These are phyloP conservation scores for Ogataea hybrid DNA, from an alignment of 1,139 yeast species.

Conservation along the genomic window DNA sequence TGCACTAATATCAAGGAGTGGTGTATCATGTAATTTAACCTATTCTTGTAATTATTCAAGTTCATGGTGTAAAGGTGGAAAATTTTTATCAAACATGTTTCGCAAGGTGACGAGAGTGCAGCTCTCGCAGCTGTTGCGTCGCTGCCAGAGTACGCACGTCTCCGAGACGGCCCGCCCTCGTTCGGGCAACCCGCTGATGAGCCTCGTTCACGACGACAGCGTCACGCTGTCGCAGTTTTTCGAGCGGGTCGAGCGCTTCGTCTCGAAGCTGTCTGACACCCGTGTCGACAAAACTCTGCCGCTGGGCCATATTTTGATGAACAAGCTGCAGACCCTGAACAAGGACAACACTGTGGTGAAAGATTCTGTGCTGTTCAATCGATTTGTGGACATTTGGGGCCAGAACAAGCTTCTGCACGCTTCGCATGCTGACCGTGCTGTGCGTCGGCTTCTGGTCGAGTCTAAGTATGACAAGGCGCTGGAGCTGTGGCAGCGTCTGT, in stretches of 20 bases:
- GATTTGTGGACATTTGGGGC: constrained; percentile 17
- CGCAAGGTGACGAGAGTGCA: background rate
- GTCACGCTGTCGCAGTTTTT: constrained; percentile 6
- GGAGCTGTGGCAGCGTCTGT: constrained; percentile 26
- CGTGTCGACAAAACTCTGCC: background rate
- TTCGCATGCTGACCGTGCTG: constrained; percentile 23
- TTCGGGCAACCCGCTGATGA: background rate
- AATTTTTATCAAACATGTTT: constrained; percentile 1
- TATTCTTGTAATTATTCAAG: background rate
- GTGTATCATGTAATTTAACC: no score
- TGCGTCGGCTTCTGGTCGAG: constrained; percentile 20
- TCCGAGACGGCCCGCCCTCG: background rate
- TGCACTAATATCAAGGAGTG: background rate
- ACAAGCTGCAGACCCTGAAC: constrained; percentile 16
- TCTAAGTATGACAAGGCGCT: constrained; percentile 24
- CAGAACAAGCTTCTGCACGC: constrained; percentile 19
- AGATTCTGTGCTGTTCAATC: constrained; percentile 22
- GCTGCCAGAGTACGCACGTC: constrained; percentile 1
- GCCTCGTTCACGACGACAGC: constrained; percentile 6
- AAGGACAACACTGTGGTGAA: constrained; percentile 16
- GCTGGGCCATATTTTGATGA: constrained; percentile 19
- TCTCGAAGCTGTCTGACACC: background rate
- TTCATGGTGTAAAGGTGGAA: constrained; percentile 3
- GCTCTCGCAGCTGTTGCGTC: background rate
- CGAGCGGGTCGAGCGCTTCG: background rate